Evolutionary conservation across 148 eudicot species (phyloP).

Genomic region (Fallopia convolvulus): DNA sequence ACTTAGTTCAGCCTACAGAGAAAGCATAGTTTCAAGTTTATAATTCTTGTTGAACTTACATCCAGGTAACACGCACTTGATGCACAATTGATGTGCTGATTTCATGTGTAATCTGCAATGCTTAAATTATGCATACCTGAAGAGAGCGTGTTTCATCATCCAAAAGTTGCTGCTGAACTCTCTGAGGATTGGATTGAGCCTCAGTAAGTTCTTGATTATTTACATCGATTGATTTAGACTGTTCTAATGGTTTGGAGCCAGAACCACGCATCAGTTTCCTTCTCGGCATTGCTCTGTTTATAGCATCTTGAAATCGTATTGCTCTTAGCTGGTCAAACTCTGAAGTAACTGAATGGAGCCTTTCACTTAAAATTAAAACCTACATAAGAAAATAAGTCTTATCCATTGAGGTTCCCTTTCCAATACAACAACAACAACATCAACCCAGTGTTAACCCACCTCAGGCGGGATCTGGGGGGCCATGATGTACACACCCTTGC

Average conservation of each 20-base stretch:
- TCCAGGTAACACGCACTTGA: background rate
- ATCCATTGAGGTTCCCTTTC: background rate
- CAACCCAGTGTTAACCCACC: too few species aligned
- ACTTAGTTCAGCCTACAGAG: constrained; percentile 62
- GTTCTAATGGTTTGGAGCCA: constrained; percentile 23
- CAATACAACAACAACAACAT: too few species aligned
- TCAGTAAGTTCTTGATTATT: constrained; percentile 42
- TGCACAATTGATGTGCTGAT: background rate
- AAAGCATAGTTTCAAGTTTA: background rate
- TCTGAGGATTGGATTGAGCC: constrained; percentile 49
- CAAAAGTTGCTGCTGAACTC: constrained; percentile 71
- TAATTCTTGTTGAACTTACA: background rate
- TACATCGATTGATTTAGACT: constrained; percentile 23
- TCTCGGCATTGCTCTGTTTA: constrained; percentile 65
- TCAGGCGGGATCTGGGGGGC: too few species aligned
- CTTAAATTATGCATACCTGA: constrained; percentile 44
- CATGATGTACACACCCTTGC: too few species aligned
- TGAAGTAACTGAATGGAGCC: constrained; percentile 82
- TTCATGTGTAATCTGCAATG: constrained; percentile 1
- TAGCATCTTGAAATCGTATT: constrained; percentile 80
- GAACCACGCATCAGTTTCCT: constrained; percentile 44
- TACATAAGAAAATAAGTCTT: constrained; percentile 18
- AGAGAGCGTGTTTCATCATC: constrained; percentile 94
- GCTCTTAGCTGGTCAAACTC: constrained; percentile 91
- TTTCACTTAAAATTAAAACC: constrained; percentile 92